Conservation (phyloP, 2,329 filamentous ascomycete species). For the Neocucurbitaria cava region DNA sequence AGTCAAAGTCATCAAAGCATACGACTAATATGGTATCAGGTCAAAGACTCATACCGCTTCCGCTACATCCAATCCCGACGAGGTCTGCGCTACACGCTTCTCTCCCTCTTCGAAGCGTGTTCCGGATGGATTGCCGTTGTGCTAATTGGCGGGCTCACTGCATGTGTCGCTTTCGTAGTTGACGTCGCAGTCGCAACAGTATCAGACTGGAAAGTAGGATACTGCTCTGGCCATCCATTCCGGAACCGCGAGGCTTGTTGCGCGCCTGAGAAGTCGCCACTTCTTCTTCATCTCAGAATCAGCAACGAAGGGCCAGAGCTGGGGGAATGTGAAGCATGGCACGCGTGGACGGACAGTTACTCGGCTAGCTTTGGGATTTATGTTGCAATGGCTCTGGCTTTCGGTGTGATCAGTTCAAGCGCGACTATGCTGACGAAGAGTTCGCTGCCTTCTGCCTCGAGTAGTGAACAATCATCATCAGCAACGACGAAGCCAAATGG, state of each 20-base stretch:
- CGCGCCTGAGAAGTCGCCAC: slow-evolving; percentile 26
- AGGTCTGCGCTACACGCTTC: slow-evolving; percentile 51
- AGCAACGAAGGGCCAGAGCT: slow-evolving; percentile 29
- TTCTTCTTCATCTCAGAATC: not conserved
- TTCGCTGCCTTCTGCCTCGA: slow-evolving; percentile 54
- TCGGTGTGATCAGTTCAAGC: slow-evolving; percentile 58
- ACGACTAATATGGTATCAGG: slow-evolving; percentile 40
- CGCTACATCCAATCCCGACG: slow-evolving; percentile 53
- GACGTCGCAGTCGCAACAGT: slow-evolving; percentile 63
- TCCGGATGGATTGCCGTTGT: slow-evolving; percentile 65
- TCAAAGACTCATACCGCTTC: slow-evolving; percentile 64
- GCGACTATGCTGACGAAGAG: slow-evolving; percentile 60
- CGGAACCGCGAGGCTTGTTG: slow-evolving; percentile 61
- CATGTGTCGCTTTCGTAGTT: slow-evolving; percentile 62
- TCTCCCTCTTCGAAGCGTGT: slow-evolving; percentile 57
- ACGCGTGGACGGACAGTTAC: slow-evolving; percentile 54
- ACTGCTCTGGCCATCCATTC: slow-evolving; percentile 57
- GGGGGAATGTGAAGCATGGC: slow-evolving; percentile 51
- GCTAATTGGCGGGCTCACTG: slow-evolving; percentile 62
- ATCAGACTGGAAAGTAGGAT: slow-evolving; percentile 65
- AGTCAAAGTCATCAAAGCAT: not conserved
- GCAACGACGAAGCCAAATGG: not conserved
- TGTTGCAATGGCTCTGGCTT: slow-evolving; percentile 57
- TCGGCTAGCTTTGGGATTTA: slow-evolving; percentile 56
- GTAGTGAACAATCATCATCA: slow-evolving; percentile 29